A percentile compares a stretch with the other conserved stretches of the same genome.
These are phyloP conservation scores for Hymenochaete sp. DNA, from an alignment of 1,284 basidiomycete genomes.

Conservation along the genomic window DNA sequence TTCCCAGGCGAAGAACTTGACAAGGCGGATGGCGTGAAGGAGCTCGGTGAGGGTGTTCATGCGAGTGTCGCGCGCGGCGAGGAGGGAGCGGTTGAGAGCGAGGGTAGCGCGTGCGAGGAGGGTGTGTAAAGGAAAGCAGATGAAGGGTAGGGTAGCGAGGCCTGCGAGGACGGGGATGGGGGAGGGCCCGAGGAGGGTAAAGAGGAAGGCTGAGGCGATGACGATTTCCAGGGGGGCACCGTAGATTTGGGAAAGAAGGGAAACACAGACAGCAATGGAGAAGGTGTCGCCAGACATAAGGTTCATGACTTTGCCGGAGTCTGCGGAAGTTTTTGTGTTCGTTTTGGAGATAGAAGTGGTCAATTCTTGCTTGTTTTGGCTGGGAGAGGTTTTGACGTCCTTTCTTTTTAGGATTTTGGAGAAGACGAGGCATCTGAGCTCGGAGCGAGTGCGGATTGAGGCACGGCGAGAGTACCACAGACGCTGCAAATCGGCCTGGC, in stretches of 20 bases:
- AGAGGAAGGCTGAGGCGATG: conserved; percentile 70
- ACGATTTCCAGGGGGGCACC: conserved; percentile 45
- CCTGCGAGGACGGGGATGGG: conserved; percentile 77
- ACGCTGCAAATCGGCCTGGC: conserved; percentile 67
- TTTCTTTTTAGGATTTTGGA: conserved; percentile 83
- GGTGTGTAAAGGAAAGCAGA: conserved; percentile 71
- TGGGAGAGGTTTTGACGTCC: conserved; percentile 46
- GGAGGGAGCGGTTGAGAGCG: conserved; percentile 64
- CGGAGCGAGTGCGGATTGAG: conserved; percentile 56
- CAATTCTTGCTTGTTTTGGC: conserved; percentile 27
- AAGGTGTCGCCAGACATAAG: conserved; percentile 49
- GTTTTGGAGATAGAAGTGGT: conserved; percentile 35
- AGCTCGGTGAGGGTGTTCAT: conserved; percentile 85
- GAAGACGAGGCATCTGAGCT: conserved; percentile 79
- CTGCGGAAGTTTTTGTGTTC: conserved; percentile 59
- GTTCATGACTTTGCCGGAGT: conserved; percentile 72
- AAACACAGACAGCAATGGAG: conserved; percentile 44
- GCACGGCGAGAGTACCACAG: conserved; percentile 74
- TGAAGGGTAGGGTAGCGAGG: conserved; percentile 63
- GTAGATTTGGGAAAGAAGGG: conserved; percentile 21
- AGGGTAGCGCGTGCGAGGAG: conserved; percentile 52
- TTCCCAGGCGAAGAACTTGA: conserved; percentile 86
- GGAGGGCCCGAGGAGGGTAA: conserved; percentile 69
- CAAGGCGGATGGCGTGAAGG: conserved; percentile 73
- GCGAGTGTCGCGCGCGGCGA: conserved; percentile 72